phyloP scores from a whole-genome alignment of 192 early-diverging fungal species.

The Coemansia erecta region DNA sequence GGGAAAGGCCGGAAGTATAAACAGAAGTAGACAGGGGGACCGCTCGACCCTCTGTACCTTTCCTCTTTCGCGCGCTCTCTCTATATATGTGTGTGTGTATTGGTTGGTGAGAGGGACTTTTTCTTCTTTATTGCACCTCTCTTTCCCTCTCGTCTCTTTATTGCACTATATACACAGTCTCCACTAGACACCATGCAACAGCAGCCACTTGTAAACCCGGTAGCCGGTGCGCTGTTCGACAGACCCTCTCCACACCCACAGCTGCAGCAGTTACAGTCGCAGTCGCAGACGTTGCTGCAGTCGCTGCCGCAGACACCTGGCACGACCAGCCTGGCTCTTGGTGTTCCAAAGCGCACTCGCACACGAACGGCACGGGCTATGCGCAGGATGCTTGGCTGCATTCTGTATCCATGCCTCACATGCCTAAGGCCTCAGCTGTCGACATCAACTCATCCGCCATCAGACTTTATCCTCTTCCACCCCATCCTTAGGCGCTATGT shows the following conservation, averaged over 20 bases:
- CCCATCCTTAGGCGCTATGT: conserved; percentile 58
- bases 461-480: conserved; percentile 35
- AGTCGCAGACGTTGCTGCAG: not conserved
- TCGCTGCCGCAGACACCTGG: conserved; percentile 13
- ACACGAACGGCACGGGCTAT: not conserved
- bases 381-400: conserved; percentile 10
- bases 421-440: conserved; percentile 28
- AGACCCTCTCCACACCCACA: too few species aligned
- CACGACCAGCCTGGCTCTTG: conserved; percentile 1
- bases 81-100: too few species aligned
- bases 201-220: not conserved
- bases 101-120: too few species aligned
- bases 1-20: not conserved
- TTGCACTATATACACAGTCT: not conserved
- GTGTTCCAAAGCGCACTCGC: not conserved
- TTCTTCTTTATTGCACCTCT: not conserved
- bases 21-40: not conserved
- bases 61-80: too few species aligned
- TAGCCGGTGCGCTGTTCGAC: too few species aligned
- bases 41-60: too few species aligned
- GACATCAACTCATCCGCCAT: conserved; percentile 28
- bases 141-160: not conserved
- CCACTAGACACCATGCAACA: not conserved
- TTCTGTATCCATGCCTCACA: conserved; percentile 15
- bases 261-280: not conserved